Conservation (phyloP, 768 basidiomycete species). For the Mycena rosella region DNA sequence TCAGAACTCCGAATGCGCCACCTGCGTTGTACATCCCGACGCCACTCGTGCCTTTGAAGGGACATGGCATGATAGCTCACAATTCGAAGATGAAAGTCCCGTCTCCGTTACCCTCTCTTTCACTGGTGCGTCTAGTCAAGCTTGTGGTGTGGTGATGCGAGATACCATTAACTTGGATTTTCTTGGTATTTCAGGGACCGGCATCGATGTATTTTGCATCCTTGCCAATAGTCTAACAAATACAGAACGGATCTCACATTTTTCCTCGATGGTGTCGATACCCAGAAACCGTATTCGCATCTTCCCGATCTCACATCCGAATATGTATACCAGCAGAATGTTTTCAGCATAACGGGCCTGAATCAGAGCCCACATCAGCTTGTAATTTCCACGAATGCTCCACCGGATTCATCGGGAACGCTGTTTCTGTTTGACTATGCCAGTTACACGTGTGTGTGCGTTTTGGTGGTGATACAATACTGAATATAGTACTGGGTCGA, state of each 20-base stretch:
- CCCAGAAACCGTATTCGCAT: background rate
- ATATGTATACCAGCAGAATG: slow-evolving; percentile 10
- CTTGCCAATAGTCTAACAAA: slow-evolving; percentile 10
- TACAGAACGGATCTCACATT: slow-evolving; percentile 18
- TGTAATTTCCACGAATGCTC: slow-evolving; percentile 19
- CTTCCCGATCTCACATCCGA: slow-evolving; percentile 8
- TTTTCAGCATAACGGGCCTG: slow-evolving; percentile 11
- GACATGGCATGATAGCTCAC: slow-evolving; percentile 32
- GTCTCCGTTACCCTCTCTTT: slow-evolving; percentile 29
- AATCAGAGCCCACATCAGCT: slow-evolving; percentile 3
- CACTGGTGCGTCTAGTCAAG: slow-evolving; percentile 17
- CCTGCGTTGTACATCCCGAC: slow-evolving; percentile 20
- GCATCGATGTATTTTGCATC: slow-evolving; percentile 24
- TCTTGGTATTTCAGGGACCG: background rate
- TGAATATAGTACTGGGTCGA: background rate
- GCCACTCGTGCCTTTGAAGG: slow-evolving; percentile 1
- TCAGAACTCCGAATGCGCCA: slow-evolving; percentile 30
- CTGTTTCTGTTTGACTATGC: slow-evolving; percentile 29
- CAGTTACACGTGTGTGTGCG: slow-evolving; percentile 14
- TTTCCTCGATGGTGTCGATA: slow-evolving; percentile 20
- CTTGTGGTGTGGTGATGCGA: background rate
- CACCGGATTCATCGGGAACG: slow-evolving; percentile 17
- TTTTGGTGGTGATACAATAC: too few relatives aligned
- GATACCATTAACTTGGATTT: background rate
- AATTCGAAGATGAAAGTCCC: background rate